Percentiles rank a stretch among this genome's conserved stretches.
These are phyloP conservation scores for Crataegus laevigata DNA, from an alignment of 306 rosid genomes.

Conservation along the genomic window DNA sequence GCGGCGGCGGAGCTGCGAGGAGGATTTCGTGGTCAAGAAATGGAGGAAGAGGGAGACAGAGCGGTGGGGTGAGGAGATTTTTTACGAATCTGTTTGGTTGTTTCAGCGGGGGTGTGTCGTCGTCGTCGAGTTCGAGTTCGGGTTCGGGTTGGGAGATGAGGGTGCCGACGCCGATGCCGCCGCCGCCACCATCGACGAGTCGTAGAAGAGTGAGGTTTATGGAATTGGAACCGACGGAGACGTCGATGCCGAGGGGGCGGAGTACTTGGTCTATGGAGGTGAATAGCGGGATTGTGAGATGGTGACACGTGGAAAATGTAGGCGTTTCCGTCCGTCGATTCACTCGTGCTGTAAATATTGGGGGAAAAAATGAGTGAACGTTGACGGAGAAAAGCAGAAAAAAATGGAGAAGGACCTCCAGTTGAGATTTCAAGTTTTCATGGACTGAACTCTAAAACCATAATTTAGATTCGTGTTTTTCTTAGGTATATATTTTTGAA, in stretches of 20 bases:
- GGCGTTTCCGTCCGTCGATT: background rate
- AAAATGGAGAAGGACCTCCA: background rate
- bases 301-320: conserved; percentile 22
- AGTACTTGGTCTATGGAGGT: conserved; percentile 85
- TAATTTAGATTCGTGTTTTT: conserved; percentile 15
- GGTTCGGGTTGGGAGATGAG: conserved; percentile 16
- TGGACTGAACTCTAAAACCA: conserved; percentile 8
- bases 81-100: conserved; percentile 45
- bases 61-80: conserved; percentile 36
- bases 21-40: conserved; percentile 54
- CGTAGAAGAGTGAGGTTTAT: conserved; percentile 16
- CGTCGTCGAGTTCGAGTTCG: conserved; percentile 8
- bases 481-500: background rate
- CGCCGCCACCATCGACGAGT: background rate
- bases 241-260: conserved; percentile 24
- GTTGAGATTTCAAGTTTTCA: conserved; percentile 3
- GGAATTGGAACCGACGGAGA: conserved; percentile 3
- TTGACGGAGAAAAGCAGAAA: background rate
- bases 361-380: background rate
- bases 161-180: background rate
- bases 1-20: conserved; percentile 55
- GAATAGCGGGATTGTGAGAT: conserved; percentile 44
- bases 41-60: conserved; percentile 44
- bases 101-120: conserved; percentile 32
- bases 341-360: conserved; percentile 19